Evolutionary conservation across 2,329 filamentous ascomycete species (phyloP).

Genomic region (Ceratocystis variospora): DNA sequence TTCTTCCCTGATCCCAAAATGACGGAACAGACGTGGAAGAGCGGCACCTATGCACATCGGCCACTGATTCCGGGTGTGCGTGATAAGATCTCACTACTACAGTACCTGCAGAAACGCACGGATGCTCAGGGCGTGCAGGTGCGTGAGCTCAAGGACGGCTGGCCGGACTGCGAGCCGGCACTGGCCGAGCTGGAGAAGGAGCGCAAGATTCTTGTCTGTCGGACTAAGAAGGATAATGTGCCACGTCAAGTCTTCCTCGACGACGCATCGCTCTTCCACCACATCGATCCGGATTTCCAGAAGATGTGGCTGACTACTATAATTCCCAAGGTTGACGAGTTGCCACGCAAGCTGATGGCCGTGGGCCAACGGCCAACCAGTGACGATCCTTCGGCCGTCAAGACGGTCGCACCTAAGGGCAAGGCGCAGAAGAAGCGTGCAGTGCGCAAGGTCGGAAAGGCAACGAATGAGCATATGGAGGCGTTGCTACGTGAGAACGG

Average conservation of each 20-base stretch:
- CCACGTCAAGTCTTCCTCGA: conserved; percentile 81
- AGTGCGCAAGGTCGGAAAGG: conserved; percentile 57
- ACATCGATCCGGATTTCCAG: conserved; percentile 71
- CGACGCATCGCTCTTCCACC: conserved; percentile 60
- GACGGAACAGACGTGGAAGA: conserved; percentile 51
- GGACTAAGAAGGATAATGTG: conserved; percentile 83
- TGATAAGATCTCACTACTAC: conserved; percentile 61
- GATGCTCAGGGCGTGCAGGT: conserved; percentile 71
- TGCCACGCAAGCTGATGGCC: conserved; percentile 61
- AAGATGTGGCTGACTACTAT: conserved; percentile 69
- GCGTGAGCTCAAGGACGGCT: conserved; percentile 90
- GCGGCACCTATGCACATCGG: conserved; percentile 66
- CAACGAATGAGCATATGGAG: conserved; percentile 78
- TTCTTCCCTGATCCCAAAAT: conserved; percentile 44
- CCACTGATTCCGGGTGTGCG: conserved; percentile 70
- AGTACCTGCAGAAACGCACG: conserved; percentile 65
- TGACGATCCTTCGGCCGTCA: conserved; percentile 51
- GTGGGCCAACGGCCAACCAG: conserved; percentile 75
- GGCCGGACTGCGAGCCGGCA: conserved; percentile 68
- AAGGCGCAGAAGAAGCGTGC: conserved; percentile 62
- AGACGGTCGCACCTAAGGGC: conserved; percentile 35
- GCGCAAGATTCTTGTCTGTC: conserved; percentile 69
- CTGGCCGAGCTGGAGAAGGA: conserved; percentile 65
- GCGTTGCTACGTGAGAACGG: conserved; percentile 64
- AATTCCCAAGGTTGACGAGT: conserved; percentile 60